Evolutionary conservation across 805 yeast genomes (phyloP).

Genomic region (Clavispora carvajalis): DNA sequence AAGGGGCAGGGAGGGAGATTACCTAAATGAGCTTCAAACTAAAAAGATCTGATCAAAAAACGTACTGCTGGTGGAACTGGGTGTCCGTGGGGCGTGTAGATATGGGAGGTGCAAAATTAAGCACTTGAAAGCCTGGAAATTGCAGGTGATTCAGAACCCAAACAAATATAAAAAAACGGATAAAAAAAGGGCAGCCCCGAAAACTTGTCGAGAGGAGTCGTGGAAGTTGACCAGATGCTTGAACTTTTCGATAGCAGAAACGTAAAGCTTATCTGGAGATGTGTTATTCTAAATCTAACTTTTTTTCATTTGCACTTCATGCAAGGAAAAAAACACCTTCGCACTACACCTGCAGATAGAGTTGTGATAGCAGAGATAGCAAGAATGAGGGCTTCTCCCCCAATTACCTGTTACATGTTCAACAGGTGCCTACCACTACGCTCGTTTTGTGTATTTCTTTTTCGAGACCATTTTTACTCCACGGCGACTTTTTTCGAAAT

Average conservation of each 20-base stretch:
- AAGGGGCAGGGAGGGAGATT: not conserved
- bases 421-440: too few species aligned
- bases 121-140: not conserved
- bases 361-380: not conserved
- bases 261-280: not conserved
- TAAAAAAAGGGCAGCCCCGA: conserved; percentile 12
- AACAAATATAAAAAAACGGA: conserved; percentile 1
- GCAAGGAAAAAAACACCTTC: conserved; percentile 7
- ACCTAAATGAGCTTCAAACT: not conserved
- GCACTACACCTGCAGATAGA: conserved; percentile 5
- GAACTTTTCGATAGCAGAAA: not conserved
- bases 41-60: not conserved
- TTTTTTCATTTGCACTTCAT: conserved; percentile 8
- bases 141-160: not conserved
- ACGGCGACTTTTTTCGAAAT: not conserved
- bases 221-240: not conserved
- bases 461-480: not conserved
- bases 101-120: not conserved
- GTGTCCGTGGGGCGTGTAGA: not conserved
- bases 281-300: conserved; percentile 3
- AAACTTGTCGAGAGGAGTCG: conserved; percentile 14
- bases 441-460: not conserved
- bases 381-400: conserved; percentile 2
- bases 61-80: not conserved
- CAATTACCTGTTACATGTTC: too few species aligned